These are phyloP conservation scores for Vigna hirtella DNA, from an alignment of 306 rosid species.

Conservation along the genomic window DNA sequence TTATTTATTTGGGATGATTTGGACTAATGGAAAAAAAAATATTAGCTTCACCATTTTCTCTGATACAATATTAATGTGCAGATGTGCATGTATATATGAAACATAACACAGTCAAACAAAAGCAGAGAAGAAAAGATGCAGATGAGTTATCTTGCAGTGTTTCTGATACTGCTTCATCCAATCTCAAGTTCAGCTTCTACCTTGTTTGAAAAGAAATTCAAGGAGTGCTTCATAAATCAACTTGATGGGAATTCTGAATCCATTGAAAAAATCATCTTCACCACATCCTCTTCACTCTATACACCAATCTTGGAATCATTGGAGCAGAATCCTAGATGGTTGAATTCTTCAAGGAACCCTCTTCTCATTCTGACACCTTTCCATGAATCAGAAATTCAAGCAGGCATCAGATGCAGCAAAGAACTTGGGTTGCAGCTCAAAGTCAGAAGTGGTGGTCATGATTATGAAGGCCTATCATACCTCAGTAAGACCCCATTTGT, in stretches of 20 bases:
- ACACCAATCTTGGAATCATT: slow-evolving; percentile 46
- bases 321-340: slow-evolving; percentile 62
- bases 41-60: neutral
- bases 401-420: slow-evolving; percentile 56
- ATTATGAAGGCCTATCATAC: slow-evolving; percentile 66
- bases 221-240: slow-evolving; percentile 44
- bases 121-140: neutral
- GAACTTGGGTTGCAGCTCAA: slow-evolving; percentile 51
- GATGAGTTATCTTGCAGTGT: slow-evolving; percentile 34
- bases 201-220: slow-evolving; percentile 42
- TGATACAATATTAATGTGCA: neutral
- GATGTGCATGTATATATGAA: neutral
- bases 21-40: neutral
- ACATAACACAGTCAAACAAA: slow-evolving; percentile 1
- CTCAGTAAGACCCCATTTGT: slow-evolving; percentile 47
- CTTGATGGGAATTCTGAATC: slow-evolving; percentile 26
- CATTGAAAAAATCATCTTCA: slow-evolving; percentile 38
- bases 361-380: slow-evolving; percentile 51
- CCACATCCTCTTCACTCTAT: slow-evolving; percentile 43
- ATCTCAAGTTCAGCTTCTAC: slow-evolving; percentile 36
- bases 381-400: slow-evolving; percentile 60
- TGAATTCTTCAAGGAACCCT: slow-evolving; percentile 58
- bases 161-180: slow-evolving; percentile 43
- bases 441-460: slow-evolving; percentile 65
- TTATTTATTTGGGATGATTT: neutral